Conservation (phyloP, 2,329 filamentous ascomycete species). For the Hypoxylon sp. region DNA sequence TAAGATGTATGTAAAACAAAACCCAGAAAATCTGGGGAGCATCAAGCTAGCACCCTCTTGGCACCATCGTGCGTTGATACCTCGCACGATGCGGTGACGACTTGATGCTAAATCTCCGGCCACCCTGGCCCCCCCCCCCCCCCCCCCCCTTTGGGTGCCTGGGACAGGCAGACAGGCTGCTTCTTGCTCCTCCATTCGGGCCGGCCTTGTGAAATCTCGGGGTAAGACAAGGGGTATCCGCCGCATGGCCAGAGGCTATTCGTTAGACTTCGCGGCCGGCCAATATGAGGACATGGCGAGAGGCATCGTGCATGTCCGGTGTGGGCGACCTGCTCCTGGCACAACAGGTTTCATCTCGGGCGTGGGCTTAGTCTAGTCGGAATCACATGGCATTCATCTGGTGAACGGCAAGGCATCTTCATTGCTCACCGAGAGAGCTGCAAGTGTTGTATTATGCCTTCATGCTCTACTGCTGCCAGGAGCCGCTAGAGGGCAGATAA, state of each 20-base stretch:
- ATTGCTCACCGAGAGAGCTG: slow-evolving; percentile 1
- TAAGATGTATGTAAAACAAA: too few species aligned
- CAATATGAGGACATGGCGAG: neutral
- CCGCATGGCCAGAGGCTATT: slow-evolving; percentile 16
- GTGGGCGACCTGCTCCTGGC: slow-evolving; percentile 10
- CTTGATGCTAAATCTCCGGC: slow-evolving; percentile 1
- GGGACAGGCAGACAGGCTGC: neutral
- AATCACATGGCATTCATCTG: slow-evolving; percentile 19
- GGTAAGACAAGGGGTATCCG: slow-evolving; percentile 32
- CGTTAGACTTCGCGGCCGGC: slow-evolving; percentile 21
- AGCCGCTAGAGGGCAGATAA: slow-evolving; percentile 13
- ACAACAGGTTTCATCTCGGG: slow-evolving; percentile 17
- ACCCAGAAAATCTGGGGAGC: slow-evolving; percentile 12
- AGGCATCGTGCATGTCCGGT: neutral
- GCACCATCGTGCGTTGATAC: slow-evolving; percentile 10
- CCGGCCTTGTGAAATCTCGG: slow-evolving; percentile 33
- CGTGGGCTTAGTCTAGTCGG: slow-evolving; percentile 16
- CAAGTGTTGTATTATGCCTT: slow-evolving; percentile 2
- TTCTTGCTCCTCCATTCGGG: slow-evolving; percentile 30
- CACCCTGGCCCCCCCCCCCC: neutral
- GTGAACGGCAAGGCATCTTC: slow-evolving; percentile 12
- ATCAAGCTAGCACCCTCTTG: slow-evolving; percentile 6
- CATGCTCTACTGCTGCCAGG: slow-evolving; percentile 4
- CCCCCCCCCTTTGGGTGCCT: neutral
- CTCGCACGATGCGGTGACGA: slow-evolving; percentile 1